Percentiles rank a stretch among this genome's conserved stretches.
Evolutionary conservation across 306 rosid genomes (phyloP).

Genomic region (Psophocarpus tetragonolobus): DNA sequence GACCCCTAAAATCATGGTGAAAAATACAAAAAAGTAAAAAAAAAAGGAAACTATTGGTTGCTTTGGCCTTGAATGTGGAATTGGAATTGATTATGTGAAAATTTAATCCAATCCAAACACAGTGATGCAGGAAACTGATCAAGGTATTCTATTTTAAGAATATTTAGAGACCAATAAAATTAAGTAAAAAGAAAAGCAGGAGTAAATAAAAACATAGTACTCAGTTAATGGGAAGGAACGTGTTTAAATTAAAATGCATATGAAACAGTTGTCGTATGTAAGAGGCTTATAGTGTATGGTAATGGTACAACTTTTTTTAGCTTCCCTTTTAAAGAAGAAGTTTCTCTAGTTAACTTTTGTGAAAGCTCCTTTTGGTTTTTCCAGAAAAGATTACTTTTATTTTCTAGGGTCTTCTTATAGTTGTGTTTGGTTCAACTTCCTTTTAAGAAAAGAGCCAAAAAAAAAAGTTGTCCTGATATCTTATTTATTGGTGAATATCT

Average conservation of each 20-base stretch:
- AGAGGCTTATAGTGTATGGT: background rate
- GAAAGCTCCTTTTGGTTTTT: background rate
- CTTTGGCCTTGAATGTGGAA: too few species aligned
- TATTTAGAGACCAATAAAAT: background rate
- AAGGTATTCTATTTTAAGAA: background rate
- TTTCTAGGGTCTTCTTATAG: background rate
- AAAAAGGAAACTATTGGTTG: too few species aligned
- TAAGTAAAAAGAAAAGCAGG: background rate
- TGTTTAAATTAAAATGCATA: background rate
- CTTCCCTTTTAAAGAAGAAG: background rate
- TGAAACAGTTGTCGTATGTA: background rate
- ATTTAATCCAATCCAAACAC: too few species aligned
- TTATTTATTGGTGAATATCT: too few species aligned
- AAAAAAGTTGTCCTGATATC: background rate
- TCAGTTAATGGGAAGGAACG: slow-evolving; percentile 24
- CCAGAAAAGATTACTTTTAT: background rate
- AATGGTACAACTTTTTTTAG: background rate
- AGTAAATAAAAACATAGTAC: background rate
- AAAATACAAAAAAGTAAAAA: too few species aligned
- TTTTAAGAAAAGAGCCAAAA: background rate
- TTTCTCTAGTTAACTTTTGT: background rate
- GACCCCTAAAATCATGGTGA: too few species aligned
- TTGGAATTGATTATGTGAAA: too few species aligned
- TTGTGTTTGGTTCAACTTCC: background rate
- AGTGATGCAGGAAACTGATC: background rate